Evolutionary conservation across 495 filamentous ascomycete species (phyloP), one percentile per base, ranked within the genome.

Genomic region (Penicillium ochrochloron): DNA sequence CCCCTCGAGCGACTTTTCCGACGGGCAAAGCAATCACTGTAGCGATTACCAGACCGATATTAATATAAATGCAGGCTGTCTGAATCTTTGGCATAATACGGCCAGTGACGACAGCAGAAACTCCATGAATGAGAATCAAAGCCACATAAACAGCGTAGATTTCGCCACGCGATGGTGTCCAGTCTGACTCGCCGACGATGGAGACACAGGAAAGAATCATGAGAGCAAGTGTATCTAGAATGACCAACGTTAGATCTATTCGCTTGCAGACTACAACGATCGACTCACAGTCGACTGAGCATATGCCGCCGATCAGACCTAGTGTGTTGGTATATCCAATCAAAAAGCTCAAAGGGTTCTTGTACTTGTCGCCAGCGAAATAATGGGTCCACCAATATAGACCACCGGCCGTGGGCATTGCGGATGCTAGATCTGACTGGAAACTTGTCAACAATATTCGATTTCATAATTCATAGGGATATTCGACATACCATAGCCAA

Each of bases 351-450:
- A 91, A 70, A 8, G 86, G 80, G 62, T 86, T 89, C 44, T 87
- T 81, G 31, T 76, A 85, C 60, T 81, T 84, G 2, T 81, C 80
- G 2, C 79, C 83, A 17, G 85, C 81, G 64, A 90, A 89, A 68
- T 84, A 88, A 70, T 90, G 87, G n/a, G 88, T 90, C 88, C 88
- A 89, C 80, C 82, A 90, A 70, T 90, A 89, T 3, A 90, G 70
- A 12, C 87, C 88, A 5, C 88, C 88, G 9, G 84, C 84, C 0
- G 88, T 91, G 2, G 88, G 88, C 86, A 91, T 89, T 0, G 88
- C 85, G 50, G 82, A 85, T 1, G 85, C 88, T 57, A 91, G 78
- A 73, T 91, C 88, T 21, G 88, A 86, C 81, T 84, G 46, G 25
- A 17, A 25, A 15, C 15, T 29, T 39, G 33, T 60, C 19, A 60